Percentiles rank a stretch among this genome's conserved stretches.
These are phyloP conservation scores for Leccinum truebloodii DNA, from an alignment of 768 basidiomycete species.

Conservation along the genomic window DNA sequence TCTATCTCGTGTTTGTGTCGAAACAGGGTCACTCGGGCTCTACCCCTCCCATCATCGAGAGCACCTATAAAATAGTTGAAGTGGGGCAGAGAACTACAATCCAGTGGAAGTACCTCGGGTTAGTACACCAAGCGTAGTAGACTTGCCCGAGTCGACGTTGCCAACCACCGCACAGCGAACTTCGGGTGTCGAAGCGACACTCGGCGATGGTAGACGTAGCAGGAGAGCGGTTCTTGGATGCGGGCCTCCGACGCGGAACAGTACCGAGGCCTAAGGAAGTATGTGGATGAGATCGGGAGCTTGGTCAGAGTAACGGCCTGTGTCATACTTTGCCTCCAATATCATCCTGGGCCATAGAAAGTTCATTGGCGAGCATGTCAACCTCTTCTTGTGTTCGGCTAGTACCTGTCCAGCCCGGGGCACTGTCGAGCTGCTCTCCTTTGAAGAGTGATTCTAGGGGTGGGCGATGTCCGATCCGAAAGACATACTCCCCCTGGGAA, in stretches of 20 bases:
- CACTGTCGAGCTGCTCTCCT: conserved; percentile 47
- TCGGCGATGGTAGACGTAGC: conserved; percentile 73
- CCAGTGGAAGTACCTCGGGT: conserved; percentile 67
- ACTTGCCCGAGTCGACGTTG: conserved; percentile 93
- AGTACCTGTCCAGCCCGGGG: conserved; percentile 56
- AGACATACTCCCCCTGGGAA: conserved; percentile 69
- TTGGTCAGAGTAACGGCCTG: not conserved
- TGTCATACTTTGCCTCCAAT: conserved; percentile 74
- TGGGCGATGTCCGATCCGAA: conserved; percentile 72
- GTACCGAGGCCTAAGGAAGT: conserved; percentile 49
- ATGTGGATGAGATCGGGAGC: not conserved
- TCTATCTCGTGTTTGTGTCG: conserved; percentile 98
- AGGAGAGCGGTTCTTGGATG: conserved; percentile 62
- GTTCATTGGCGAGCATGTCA: conserved; percentile 41
- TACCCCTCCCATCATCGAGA: conserved; percentile 79
- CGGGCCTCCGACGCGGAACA: conserved; percentile 47
- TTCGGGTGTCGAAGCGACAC: conserved; percentile 80
- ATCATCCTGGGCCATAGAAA: conserved; percentile 63
- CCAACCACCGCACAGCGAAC: conserved; percentile 96
- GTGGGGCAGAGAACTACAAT: conserved; percentile 20
- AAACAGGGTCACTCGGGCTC: conserved; percentile 86
- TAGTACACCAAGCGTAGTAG: conserved; percentile 90
- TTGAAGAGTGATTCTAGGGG: conserved; percentile 55
- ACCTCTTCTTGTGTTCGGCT: conserved; percentile 54
- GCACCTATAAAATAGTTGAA: conserved; percentile 45